Conservation (phyloP, 352 stramenopile genomes). For the Pythium phragmitis region DNA sequence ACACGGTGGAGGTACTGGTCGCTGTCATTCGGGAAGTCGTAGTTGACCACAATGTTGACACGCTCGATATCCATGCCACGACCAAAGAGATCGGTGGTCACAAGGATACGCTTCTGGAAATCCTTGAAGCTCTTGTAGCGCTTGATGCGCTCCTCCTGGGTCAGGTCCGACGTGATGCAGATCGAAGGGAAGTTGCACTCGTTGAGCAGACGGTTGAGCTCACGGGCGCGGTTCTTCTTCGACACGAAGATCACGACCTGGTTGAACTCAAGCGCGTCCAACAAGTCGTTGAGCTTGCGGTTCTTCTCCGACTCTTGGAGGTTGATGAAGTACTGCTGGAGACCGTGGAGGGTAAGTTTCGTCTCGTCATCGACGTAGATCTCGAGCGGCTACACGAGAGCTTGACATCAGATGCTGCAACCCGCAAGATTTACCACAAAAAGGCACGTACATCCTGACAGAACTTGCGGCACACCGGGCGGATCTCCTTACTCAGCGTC, state of each 20-base stretch:
- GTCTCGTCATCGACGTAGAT: constrained; percentile 99
- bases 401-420: background rate
- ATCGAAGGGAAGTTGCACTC: constrained; percentile 99
- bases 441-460: constrained; percentile 94
- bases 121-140: constrained; percentile 99
- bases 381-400: constrained; percentile 92
- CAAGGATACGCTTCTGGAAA: constrained; percentile 99
- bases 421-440: background rate
- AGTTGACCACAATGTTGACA: constrained; percentile 99
- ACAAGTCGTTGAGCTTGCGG: constrained; percentile 98
- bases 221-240: constrained; percentile 96
- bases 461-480: constrained; percentile 99
- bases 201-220: constrained; percentile 98
- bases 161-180: constrained; percentile 98
- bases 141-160: constrained; percentile 97
- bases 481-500: constrained; percentile 99
- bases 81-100: constrained; percentile 99
- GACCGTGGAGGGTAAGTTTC: constrained; percentile 99
- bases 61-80: constrained; percentile 99
- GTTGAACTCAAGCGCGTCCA: constrained; percentile 99
- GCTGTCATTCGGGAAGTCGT: constrained; percentile 98
- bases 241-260: constrained; percentile 99
- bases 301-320: constrained; percentile 99
- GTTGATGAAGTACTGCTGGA: constrained; percentile 99
- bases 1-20: constrained; percentile 99